A percentile compares a stretch with the other conserved stretches of the same genome.
Evolutionary conservation across 83 land plant species (phyloP).

Genomic region (Larix sibirica): DNA sequence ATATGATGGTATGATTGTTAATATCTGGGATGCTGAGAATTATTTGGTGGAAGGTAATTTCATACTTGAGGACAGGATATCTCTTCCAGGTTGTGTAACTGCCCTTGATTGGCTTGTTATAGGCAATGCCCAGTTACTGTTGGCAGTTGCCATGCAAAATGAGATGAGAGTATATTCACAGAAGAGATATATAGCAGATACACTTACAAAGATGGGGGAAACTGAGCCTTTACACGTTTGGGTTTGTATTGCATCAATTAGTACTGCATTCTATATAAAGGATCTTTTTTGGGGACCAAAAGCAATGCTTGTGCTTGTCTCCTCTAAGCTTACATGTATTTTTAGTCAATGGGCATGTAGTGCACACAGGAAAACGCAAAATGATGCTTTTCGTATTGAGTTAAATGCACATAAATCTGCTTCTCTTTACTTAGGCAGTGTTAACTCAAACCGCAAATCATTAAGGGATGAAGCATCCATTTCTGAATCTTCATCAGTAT

Average conservation of each 20-base stretch:
- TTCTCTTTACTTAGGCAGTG: neutral
- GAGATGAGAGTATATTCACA: slow-evolving; percentile 58
- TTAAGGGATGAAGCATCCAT: neutral
- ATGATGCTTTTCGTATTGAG: neutral
- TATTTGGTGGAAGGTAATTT: slow-evolving; percentile 49
- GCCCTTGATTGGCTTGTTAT: slow-evolving; percentile 65
- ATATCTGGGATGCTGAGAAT: slow-evolving; percentile 64
- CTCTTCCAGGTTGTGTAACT: slow-evolving; percentile 31
- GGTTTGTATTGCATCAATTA: slow-evolving; percentile 59
- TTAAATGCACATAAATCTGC: neutral
- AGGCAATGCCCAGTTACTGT: slow-evolving; percentile 70
- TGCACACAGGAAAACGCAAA: neutral
- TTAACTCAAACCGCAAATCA: neutral
- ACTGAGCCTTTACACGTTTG: slow-evolving; percentile 31
- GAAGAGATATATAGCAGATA: slow-evolving; percentile 28
- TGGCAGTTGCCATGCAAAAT: slow-evolving; percentile 64
- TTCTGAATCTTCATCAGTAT: neutral
- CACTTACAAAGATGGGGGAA: slow-evolving; percentile 10
- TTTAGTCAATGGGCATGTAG: slow-evolving; percentile 46
- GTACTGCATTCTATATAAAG: slow-evolving; percentile 19
- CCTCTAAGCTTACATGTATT: slow-evolving; percentile 49
- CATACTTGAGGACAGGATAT: slow-evolving; percentile 44
- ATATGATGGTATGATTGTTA: slow-evolving; percentile 23
- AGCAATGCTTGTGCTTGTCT: slow-evolving; percentile 52
- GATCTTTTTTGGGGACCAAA: slow-evolving; percentile 77